A percentile compares a stretch with the other conserved stretches of the same genome.
These are phyloP conservation scores for Millerozyma acaciae DNA, from an alignment of 805 yeast genomes.

Conservation along the genomic window DNA sequence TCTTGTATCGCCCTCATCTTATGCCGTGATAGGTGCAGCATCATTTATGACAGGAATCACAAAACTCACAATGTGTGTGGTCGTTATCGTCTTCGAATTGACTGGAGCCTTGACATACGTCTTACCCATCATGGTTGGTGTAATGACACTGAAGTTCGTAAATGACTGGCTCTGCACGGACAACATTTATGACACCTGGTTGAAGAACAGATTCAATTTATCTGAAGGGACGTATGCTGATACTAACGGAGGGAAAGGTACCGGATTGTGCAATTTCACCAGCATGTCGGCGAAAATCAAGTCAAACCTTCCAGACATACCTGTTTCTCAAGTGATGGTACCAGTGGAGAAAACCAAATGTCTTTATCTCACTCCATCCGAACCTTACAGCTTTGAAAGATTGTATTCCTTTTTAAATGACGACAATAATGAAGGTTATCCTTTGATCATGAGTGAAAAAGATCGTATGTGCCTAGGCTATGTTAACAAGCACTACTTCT, in stretches of 20 bases:
- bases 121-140: conserved; percentile 81
- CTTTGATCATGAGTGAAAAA: conserved; percentile 23
- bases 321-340: conserved; percentile 26
- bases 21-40: conserved; percentile 87
- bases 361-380: conserved; percentile 20
- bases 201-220: conserved; percentile 27
- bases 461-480: conserved; percentile 33
- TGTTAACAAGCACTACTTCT: conserved; percentile 26
- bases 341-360: conserved; percentile 26
- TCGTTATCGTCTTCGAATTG: conserved; percentile 74
- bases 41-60: conserved; percentile 79
- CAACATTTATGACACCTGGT: conserved; percentile 60
- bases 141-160: conserved; percentile 68
- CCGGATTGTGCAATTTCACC: conserved; percentile 33
- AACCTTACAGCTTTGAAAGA: conserved; percentile 19
- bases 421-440: conserved; percentile 42
- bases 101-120: conserved; percentile 86
- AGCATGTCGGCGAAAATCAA: conserved; percentile 24
- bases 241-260: conserved; percentile 34
- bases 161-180: conserved; percentile 57
- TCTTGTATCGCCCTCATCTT: conserved; percentile 81
- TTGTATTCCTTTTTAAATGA: conserved; percentile 21
- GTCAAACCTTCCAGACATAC: conserved; percentile 30
- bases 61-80: conserved; percentile 73
- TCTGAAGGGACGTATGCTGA: conserved; percentile 1